Conservation (phyloP, 1,139 yeast genomes). For the Geotrichum cucujoidarum region DNA sequence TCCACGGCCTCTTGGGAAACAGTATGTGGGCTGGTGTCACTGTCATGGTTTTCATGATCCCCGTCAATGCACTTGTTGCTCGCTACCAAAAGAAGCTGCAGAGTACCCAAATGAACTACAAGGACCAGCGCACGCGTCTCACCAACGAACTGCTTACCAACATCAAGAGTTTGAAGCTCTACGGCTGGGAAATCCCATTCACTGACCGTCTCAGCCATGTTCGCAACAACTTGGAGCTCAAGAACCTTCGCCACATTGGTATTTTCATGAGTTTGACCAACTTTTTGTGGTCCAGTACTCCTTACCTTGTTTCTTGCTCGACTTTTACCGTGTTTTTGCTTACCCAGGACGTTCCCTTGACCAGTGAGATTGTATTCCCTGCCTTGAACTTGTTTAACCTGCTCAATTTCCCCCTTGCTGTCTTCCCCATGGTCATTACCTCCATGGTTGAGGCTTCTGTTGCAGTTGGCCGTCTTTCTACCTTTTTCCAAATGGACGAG, state of each 20-base stretch:
- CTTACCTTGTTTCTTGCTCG: constrained; percentile 59
- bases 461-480: constrained; percentile 51
- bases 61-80: constrained; percentile 51
- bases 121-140: constrained; percentile 61
- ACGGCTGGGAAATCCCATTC: constrained; percentile 72
- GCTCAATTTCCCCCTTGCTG: constrained; percentile 56
- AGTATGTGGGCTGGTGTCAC: constrained; percentile 56
- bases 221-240: constrained; percentile 80
- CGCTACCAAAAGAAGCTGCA: constrained; percentile 46
- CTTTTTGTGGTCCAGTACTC: constrained; percentile 61
- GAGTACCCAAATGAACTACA: constrained; percentile 60
- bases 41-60: constrained; percentile 52
- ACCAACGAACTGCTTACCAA: constrained; percentile 59
- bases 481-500: constrained; percentile 51
- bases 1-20: constrained; percentile 56
- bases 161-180: constrained; percentile 64
- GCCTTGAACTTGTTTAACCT: constrained; percentile 58
- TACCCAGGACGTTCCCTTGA: constrained; percentile 42
- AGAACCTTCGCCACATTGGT: constrained; percentile 54
- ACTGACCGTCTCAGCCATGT: constrained; percentile 49
- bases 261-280: constrained; percentile 42
- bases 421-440: constrained; percentile 40
- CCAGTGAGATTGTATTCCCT: constrained; percentile 72
- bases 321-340: constrained; percentile 52
- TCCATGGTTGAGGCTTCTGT: constrained; percentile 55